Evolutionary conservation across 2,329 filamentous ascomycete species (phyloP), one percentile per base, ranked within the genome.

Genomic region (Oidium heveae): DNA sequence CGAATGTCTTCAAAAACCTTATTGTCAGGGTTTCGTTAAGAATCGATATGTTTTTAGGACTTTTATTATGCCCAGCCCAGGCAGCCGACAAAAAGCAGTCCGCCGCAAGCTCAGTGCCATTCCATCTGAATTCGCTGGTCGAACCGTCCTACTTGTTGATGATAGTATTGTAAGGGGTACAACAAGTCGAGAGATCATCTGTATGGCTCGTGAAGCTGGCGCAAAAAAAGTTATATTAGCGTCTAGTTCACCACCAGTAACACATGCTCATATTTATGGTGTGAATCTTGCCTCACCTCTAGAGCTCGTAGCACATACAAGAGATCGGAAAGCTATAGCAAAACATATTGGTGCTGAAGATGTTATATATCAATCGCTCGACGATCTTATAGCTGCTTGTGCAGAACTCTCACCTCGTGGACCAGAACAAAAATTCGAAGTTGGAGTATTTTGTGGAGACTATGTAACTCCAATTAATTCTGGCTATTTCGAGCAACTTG

Each of bases 151-250:
- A 12, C 71, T 96, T 0, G 84, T 95, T 1, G 89, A 95, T 61
- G 89, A 95, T 68, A 86, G 80, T 61, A 86, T 94, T 56, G 88
- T 94, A 4, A 77, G 88, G 39, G 88, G 87, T 52, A 93, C 84
- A 0, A 94, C 86, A 1, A 82, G 77, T 57, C 72, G 80, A 50
- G 84, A 87, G 65, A 88, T 87, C 58, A 81, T 88, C 33, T 74
- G 71, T 56, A 94, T 94, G 87, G 86, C 84, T 13, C 75, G 82
- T 53, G 87, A 94, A 69, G 81, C 83, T 12, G 84, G 84, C 22
- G 88, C 88, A 1, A 79, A 75, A 61, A 85, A 83, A 65, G 83
- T 94, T 53, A 82, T 87, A 62, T 85, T 95, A 62, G 82, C 82
- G 53, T 85, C 79, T 53, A 94, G 86, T 66, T 78, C 84, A 7